Evolutionary conservation across 257 asterid genomes (phyloP).

Genomic region (Craterostigma plantagineum): DNA sequence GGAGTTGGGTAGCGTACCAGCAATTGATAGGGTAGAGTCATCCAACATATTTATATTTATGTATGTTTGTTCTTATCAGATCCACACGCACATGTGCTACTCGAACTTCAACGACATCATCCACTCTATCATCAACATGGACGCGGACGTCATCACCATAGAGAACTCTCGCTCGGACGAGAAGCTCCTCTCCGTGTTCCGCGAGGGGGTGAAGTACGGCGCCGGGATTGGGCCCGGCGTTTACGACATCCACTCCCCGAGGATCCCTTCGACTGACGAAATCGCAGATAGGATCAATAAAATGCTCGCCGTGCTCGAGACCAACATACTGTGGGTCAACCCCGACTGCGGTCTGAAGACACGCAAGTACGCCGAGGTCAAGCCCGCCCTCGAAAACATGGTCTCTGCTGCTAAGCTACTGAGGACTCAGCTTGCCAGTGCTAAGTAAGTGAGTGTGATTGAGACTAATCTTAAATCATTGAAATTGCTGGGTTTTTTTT

Average conservation of each 20-base stretch:
- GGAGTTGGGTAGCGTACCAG: too few species aligned
- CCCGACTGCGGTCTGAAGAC: conserved; percentile 80
- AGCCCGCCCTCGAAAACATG: conserved; percentile 48
- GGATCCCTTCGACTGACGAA: conserved; percentile 59
- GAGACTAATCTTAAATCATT: too few species aligned
- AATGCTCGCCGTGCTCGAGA: conserved; percentile 73
- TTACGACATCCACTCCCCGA: conserved; percentile 67
- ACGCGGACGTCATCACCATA: conserved; percentile 67
- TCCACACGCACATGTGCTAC: conserved; percentile 87
- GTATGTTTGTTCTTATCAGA: conserved; percentile 16
- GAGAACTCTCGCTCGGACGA: conserved; percentile 77
- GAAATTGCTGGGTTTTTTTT: too few species aligned
- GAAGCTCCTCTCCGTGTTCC: conserved; percentile 71
- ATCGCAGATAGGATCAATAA: conserved; percentile 52
- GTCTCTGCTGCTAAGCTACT: conserved; percentile 15
- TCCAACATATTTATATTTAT: too few species aligned
- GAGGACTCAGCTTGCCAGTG: conserved; percentile 47
- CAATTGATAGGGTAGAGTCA: too few species aligned
- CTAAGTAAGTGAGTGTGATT: conserved; percentile 20
- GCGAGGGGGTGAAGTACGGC: conserved; percentile 66
- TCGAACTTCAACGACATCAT: conserved; percentile 74
- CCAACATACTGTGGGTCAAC: conserved; percentile 67
- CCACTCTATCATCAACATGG: conserved; percentile 71
- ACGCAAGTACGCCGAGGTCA: conserved; percentile 56
- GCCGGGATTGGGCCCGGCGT: conserved; percentile 87